Evolutionary conservation across 805 yeast genomes (phyloP), one percentile per base, ranked within the genome.

Genomic region (Saccharomycopsis synnaedendra): DNA sequence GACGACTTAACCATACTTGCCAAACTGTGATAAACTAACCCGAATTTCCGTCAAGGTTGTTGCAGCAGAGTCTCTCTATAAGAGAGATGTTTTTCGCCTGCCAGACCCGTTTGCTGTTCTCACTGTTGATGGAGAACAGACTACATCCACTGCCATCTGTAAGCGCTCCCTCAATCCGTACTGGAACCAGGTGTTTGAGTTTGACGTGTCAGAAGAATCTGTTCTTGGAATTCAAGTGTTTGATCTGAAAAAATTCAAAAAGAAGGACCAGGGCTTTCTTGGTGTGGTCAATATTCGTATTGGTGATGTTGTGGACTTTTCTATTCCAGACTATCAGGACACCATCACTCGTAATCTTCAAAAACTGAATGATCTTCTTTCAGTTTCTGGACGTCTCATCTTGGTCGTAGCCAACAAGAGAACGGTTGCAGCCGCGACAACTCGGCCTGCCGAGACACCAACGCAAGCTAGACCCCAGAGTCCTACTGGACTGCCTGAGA

Each of bases 61-160:
- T 41, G 97, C 97, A 10, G 97, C 97, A 9, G 98, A 93, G 64
- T 85, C 95, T 30, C 79, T 93, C 49, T 87, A 86, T 65, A 93
- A 93, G 66, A 75, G 99, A 54, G 99, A 93, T 64, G 89, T 93
- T 29, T 86, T 89, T 63, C 79, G 95, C 49, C 85, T 89, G 53
- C 98, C 99, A 2, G 98, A 93, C 64, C 98, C 99, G 7, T 93
- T 93, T 68, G 96, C 97, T 1, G 97, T 93, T 35, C 70, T 93
- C 53, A 90, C 97, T 8, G 89, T 93, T n/a, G 98, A 93, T 64
- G 97, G 97, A 3, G 80, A 85, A 27, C 98, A 93, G 62, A 93
- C 97, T 1, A 87, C 87, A 60, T 84, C 96, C 19, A 93, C 99
- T 1, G 79, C 87, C 44, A 93, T 95, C 35, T 93, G 94, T 32